Evolutionary conservation across 2,329 filamentous ascomycete species (phyloP), one percentile per base, ranked within the genome.

Genomic region (Penicillium sp.): DNA sequence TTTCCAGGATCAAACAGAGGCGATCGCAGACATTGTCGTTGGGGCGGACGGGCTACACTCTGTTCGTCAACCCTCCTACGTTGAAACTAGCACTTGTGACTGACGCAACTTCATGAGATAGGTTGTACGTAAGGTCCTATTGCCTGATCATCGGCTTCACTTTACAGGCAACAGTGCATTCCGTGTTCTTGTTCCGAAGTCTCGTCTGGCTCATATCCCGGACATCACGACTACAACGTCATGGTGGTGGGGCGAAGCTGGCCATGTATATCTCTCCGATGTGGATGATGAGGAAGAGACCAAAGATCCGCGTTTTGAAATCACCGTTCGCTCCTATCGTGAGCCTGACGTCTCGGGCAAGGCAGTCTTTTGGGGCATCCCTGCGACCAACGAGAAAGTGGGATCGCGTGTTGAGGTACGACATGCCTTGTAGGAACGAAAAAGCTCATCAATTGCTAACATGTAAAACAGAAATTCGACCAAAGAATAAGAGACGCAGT

Each of bases 41-140:
- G 82, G 81, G 0, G 82, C 80, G 5, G 80, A 84, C 63, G 80
- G 82, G 3, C 83, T 83, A 51, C 76, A 80, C 56, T 82, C 80
- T 5, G 77, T 81, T 62, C 37, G 70, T 58, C 25, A 37, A 33
- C 2, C n/a, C 21, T 13, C 19, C 21, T 17, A 5, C 31, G n/a
- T 17, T 45, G 6, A 0, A 23, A 35, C 13, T 33, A 15, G 13
- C 4, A 35, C 41, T 38, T 4, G 15, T 29, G 1, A 19, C 49
- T 58, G 25, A 48, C 15, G 12, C 13, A 21, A 2, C 2, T 10
- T 35, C 7, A 1, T 35, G 29, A 2, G 17, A 23, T 17, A 79
- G 79, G 69, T 75, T 19, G 75, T 81, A 1, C 69, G 78, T 38
- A 71, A 76, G 8, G 66, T 71, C n/a, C 69, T 76, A 0, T 79